Base-by-base conservation (phyloP, 208 protist genomes). In the Crithidia acanthocephali region DNA sequence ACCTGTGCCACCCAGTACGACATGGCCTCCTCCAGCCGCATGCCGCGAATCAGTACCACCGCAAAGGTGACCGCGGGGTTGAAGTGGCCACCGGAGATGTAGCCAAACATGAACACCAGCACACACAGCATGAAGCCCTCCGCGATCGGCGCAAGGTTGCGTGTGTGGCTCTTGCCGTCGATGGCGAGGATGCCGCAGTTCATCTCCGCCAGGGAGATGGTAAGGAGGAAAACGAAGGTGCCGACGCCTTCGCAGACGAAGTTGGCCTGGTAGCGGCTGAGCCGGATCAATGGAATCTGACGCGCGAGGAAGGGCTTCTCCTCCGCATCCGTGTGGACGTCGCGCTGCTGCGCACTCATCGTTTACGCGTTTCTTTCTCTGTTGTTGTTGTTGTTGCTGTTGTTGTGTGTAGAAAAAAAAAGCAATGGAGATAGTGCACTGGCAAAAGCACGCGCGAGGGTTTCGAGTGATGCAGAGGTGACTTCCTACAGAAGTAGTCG, bases 71-170 rank as follows among this genome's bases (percentile, higher is more conserved):
- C 85, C 44, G 90, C 90, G 0, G 90, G 90, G 63, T 95, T 95
- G 70, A 95, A 95, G 73, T 95, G 90, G 28, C 83, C 90, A 44
- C 86, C 90, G 6, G 83, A 90, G 37, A 95, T 87, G 78, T 95
- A 91, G 53, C 87, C 90, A 79, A 95, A 95, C 30, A 77, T 84
- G 61, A 92, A 92, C n/a, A 95, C 76, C n/a, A 95, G 73, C 53
- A 87, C 84, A 74, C 77, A 85, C 2, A 95, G 75, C 68, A 92
- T 90, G 62, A 92, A 90, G 40, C 90, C 90, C 71, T 88, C 85
- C 1, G 90, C 90, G 53, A 95, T 83, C 13, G 90, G 90, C 20
- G 90, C 90, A 27, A 95, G 69, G 61, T 95, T 95, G 52, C 87
- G 90, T 16, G 85, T 92, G 74, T 74, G 84, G 18, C 53, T 58